phyloP scores from a whole-genome alignment of 1,284 basidiomycete species.

The Irpex rosettiformis region DNA sequence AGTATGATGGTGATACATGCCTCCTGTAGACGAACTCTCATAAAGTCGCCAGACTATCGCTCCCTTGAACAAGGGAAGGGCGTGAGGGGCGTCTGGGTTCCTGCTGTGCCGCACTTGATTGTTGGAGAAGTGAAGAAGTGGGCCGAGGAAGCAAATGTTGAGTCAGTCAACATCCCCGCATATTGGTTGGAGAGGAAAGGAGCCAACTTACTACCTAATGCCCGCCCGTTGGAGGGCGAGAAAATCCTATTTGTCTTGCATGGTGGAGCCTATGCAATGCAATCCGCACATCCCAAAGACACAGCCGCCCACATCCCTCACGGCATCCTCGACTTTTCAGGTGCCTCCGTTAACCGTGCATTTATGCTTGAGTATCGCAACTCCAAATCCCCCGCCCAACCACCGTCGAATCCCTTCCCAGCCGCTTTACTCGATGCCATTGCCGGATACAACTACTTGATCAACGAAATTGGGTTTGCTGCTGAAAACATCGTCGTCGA shows the following conservation, averaged over 20 bases:
- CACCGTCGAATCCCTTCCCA: constrained; percentile 37
- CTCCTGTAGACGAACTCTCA: neutral
- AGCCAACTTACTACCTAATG: constrained; percentile 26
- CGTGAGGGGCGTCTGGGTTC: constrained; percentile 42
- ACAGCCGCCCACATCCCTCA: constrained; percentile 25
- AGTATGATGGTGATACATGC: neutral
- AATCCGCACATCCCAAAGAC: constrained; percentile 20
- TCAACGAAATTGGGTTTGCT: constrained; percentile 33
- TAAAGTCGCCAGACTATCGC: constrained; percentile 2
- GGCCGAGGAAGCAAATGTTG: constrained; percentile 38
- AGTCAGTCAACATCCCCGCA: constrained; percentile 44
- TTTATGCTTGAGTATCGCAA: constrained; percentile 35
- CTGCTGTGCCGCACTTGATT: constrained; percentile 40
- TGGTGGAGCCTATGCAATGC: constrained; percentile 46
- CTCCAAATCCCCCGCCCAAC: constrained; percentile 20
- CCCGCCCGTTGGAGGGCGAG: constrained; percentile 41
- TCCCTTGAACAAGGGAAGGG: neutral
- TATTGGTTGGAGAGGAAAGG: constrained; percentile 52
- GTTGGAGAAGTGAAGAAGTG: constrained; percentile 43
- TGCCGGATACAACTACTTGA: constrained; percentile 42
- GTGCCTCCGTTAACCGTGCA: constrained; percentile 24
- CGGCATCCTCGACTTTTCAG: constrained; percentile 18
- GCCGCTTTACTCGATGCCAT: constrained; percentile 46
- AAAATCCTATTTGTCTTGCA: constrained; percentile 51
- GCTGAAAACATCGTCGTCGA: constrained; percentile 44